Percentiles rank a stretch among this genome's conserved stretches.
Conservation (phyloP, 2,329 filamentous ascomycete genomes). For the Stachybotrys echinatus region DNA sequence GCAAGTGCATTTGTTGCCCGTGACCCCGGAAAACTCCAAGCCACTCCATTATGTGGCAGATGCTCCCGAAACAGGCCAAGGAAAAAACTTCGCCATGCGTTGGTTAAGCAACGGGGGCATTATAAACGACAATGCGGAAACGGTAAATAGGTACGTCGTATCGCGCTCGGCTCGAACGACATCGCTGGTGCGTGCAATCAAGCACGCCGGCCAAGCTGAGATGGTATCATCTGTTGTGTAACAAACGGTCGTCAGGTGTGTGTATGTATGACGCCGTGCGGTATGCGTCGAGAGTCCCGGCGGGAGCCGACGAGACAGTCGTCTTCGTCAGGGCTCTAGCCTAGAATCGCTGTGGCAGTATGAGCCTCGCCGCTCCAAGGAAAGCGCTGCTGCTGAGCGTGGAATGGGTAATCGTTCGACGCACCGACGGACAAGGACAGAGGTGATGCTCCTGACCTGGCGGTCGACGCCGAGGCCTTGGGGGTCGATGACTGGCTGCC, state of each 20-base stretch:
- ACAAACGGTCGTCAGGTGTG: too few species aligned
- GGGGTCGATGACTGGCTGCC: conserved; percentile 21
- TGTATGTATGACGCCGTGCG: neutral
- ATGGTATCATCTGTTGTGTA: too few species aligned
- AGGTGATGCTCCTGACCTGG: conserved; percentile 37
- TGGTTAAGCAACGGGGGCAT: neutral
- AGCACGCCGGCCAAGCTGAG: neutral
- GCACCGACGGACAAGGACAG: conserved; percentile 44
- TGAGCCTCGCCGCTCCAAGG: conserved; percentile 42
- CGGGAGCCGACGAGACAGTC: neutral
- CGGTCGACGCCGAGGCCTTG: conserved; percentile 25
- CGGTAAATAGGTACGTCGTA: neutral
- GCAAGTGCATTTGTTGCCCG: neutral
- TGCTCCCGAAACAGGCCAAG: neutral
- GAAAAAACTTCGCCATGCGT: neutral
- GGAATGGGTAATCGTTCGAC: conserved; percentile 32
- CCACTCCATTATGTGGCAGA: neutral
- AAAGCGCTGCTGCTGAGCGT: conserved; percentile 40
- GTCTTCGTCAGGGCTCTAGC: conserved; percentile 21
- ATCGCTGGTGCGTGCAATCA: neutral
- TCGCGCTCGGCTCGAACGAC: neutral
- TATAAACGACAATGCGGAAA: neutral
- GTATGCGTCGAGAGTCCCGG: neutral
- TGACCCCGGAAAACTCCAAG: neutral
- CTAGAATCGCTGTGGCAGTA: conserved; percentile 42